Conservation (phyloP, 768 basidiomycete genomes). For the Favolaschia claudopus region DNA sequence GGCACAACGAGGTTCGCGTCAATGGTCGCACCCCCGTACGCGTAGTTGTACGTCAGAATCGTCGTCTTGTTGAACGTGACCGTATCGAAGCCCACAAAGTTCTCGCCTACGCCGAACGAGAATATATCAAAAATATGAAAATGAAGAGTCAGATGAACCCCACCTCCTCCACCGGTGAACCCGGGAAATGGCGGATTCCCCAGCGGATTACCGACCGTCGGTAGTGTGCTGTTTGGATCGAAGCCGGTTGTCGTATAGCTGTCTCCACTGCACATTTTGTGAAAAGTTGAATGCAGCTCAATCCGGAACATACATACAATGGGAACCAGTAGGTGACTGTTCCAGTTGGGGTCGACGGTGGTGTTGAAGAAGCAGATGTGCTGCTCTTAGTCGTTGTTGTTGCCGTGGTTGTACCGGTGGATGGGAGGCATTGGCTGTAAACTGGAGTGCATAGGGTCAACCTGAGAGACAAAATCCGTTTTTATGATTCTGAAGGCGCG, state of each 20-base stretch:
- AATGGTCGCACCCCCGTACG: constrained; percentile 72
- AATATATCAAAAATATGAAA: neutral
- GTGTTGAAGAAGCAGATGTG: no score
- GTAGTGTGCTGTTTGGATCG: constrained; percentile 29
- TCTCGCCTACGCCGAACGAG: constrained; percentile 49
- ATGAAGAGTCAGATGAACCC: no score
- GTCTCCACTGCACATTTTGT: constrained; percentile 36
- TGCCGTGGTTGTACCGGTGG: no score
- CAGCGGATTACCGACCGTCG: constrained; percentile 39
- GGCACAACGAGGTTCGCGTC: constrained; percentile 64
- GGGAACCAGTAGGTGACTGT: no score
- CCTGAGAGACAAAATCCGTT: neutral
- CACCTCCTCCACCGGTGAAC: constrained; percentile 32
- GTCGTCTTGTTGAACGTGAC: constrained; percentile 59
- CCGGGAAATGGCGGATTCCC: constrained; percentile 47
- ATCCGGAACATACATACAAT: neutral
- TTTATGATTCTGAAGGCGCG: constrained; percentile 1
- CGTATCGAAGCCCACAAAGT: constrained; percentile 67
- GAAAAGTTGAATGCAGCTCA: neutral
- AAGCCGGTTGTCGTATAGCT: constrained; percentile 47
- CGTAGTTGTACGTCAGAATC: constrained; percentile 69
- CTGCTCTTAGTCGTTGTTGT: no score
- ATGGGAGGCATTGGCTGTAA: constrained; percentile 50
- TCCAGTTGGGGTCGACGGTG: no score
- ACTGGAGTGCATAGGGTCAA: constrained; percentile 32